These are phyloP conservation scores for Eucalyptus tenuipes DNA, from an alignment of 345 rosid genomes.

Conservation along the genomic window DNA sequence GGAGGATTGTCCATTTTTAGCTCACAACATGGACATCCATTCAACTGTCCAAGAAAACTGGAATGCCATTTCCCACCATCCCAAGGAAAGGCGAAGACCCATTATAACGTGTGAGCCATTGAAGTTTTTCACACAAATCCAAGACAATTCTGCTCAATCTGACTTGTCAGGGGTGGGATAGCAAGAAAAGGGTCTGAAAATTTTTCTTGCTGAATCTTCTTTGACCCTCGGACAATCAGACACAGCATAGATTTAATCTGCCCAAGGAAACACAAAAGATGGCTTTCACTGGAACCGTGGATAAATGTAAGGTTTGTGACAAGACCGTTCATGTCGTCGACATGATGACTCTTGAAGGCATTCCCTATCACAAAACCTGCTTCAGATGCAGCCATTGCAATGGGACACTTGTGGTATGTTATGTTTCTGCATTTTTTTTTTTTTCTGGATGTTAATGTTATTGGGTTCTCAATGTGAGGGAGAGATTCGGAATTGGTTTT, in stretches of 20 bases:
- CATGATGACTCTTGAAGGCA: slow-evolving; percentile 35
- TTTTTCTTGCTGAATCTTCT: neutral
- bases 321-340: slow-evolving; percentile 42
- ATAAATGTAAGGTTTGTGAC: slow-evolving; percentile 42
- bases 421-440: neutral
- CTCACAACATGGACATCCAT: neutral
- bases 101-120: neutral
- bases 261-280: neutral
- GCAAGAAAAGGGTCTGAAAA: neutral
- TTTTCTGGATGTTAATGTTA: neutral
- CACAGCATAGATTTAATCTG: neutral
- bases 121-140: neutral
- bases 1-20: neutral
- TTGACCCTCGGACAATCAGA: neutral
- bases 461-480: neutral
- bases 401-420: slow-evolving; percentile 30
- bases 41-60: neutral
- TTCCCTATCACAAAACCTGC: slow-evolving; percentile 35
- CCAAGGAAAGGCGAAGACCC: neutral
- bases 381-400: slow-evolving; percentile 49
- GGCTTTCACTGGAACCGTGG: slow-evolving; percentile 43
- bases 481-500: neutral
- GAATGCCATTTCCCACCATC: neutral
- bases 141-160: neutral
- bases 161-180: neutral